Evolutionary conservation across 176 grass and related monocot species (phyloP).

Genomic region (Bromus sterilis): DNA sequence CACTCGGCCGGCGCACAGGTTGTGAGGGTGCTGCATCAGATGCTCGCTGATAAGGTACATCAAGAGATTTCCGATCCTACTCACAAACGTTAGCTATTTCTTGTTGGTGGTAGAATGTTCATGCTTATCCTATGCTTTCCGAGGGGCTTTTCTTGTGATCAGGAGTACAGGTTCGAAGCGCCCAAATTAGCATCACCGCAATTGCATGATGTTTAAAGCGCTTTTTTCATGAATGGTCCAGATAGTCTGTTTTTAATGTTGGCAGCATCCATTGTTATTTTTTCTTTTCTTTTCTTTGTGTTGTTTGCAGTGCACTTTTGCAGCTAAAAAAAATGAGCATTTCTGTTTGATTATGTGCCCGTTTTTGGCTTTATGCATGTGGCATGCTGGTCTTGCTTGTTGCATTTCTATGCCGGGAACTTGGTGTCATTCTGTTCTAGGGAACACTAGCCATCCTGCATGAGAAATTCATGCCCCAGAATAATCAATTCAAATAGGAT

Average conservation of each 20-base stretch:
- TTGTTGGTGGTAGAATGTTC: background rate
- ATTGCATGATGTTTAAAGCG: background rate
- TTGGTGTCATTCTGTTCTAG: slow-evolving; percentile 1
- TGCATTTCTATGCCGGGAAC: slow-evolving; percentile 10
- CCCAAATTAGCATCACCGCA: slow-evolving; percentile 11
- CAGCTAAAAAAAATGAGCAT: slow-evolving; percentile 2
- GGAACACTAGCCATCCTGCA: background rate
- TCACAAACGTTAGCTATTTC: background rate
- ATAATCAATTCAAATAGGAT: background rate
- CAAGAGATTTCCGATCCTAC: slow-evolving; percentile 13
- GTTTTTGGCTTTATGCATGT: slow-evolving; percentile 4
- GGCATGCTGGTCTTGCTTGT: slow-evolving; percentile 11
- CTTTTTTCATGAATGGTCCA: background rate
- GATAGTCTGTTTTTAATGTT: slow-evolving; percentile 20
- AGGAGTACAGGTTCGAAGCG: background rate
- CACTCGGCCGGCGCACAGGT: slow-evolving; percentile 93
- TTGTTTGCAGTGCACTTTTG: background rate
- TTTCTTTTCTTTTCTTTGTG: background rate
- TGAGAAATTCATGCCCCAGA: background rate
- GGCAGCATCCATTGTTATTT: background rate
- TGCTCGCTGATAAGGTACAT: slow-evolving; percentile 91
- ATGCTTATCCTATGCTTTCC: slow-evolving; percentile 40
- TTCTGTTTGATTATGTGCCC: background rate
- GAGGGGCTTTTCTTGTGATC: slow-evolving; percentile 30
- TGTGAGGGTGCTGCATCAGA: slow-evolving; percentile 83